Base-by-base conservation (phyloP, 495 filamentous ascomycete species). In the Penicillium silybi region DNA sequence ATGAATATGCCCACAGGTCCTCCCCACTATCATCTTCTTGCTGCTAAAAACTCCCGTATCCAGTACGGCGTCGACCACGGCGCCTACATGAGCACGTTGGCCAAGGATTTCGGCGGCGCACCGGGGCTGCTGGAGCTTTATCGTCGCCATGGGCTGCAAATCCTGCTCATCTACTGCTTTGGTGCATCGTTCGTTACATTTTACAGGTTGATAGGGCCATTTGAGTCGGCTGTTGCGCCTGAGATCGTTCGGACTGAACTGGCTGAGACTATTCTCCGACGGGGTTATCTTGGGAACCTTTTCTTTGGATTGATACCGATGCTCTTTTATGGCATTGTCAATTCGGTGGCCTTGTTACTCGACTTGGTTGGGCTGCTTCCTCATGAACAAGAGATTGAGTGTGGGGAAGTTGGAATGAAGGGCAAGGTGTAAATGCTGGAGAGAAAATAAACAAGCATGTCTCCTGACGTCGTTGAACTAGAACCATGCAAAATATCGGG, bases 121-220 rank as follows among this genome's bases (percentile, higher is more conserved):
- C 54, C 54, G 0, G 48, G 48, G 6, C 39, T 57, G 11, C 19
- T 51, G 16, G 54, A 57, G 16, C 29, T 57, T 17, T 57, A 57
- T 45, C 48, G 44, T 20, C 42, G 45, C 3, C 54, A 57, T 29
- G 54, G 54, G 10, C 8, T 48, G 27, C 44, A 40, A 4, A 48
- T 52, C 16, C 44, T 57, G 6, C 44, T 57, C 3, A 48, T 43
- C 4, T 57, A 57, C 15, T 57, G 48, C 22, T 57, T 57, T 32
- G 54, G 54, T 25, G 54, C 54, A 32, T 52, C 54, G 0, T 57
- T 57, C 25, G 54, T 57, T 7, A 57, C 54, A 7, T 57, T 57
- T 26, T 57, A 52, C 23, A 27, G 54, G 18, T n/a, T 57, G 17
- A 19, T 48, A 10, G 54, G 54, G 4, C 54, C 54, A 27, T 57